Percentiles rank a stretch among this genome's conserved stretches.
These are phyloP conservation scores for Tetracladium maxilliforme DNA, from an alignment of 2,329 filamentous ascomycete species.

Conservation along the genomic window DNA sequence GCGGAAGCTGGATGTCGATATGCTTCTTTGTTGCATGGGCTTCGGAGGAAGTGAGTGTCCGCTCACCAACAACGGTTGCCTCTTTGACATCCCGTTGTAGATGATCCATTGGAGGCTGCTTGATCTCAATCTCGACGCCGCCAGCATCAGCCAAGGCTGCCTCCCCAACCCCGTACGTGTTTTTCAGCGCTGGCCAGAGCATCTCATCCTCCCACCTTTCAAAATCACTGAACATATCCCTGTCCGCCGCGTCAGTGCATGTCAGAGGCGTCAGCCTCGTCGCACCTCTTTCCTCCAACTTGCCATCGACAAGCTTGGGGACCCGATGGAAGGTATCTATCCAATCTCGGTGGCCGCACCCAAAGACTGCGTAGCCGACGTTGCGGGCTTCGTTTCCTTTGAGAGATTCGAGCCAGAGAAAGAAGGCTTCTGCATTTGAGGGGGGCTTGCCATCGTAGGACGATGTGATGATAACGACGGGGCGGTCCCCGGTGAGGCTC, in stretches of 20 bases:
- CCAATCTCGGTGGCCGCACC: constrained; percentile 29
- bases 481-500: constrained; percentile 28
- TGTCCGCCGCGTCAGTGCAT: constrained; percentile 29
- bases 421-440: constrained; percentile 39
- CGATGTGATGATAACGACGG: constrained; percentile 36
- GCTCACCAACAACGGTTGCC: constrained; percentile 26
- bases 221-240: constrained; percentile 34
- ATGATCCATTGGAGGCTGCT: constrained; percentile 20
- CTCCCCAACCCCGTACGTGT: too few relatives aligned
- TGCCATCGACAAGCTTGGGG: constrained; percentile 29
- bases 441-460: constrained; percentile 42
- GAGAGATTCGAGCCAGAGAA: constrained; percentile 32
- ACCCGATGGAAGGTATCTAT: constrained; percentile 31
- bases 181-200: constrained; percentile 26
- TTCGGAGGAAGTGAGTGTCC: constrained; percentile 23
- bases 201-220: constrained; percentile 30
- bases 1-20: constrained; percentile 37
- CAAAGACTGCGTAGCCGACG: constrained; percentile 38
- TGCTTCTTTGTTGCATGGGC: constrained; percentile 34
- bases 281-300: constrained; percentile 26
- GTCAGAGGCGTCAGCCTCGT: constrained; percentile 25
- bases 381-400: constrained; percentile 22
- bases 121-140: constrained; percentile 11
- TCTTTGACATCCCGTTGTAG: constrained; percentile 29
- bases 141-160: constrained; percentile 4